Evolutionary conservation across 345 rosid species (phyloP).

Genomic region (Turnera subulata): DNA sequence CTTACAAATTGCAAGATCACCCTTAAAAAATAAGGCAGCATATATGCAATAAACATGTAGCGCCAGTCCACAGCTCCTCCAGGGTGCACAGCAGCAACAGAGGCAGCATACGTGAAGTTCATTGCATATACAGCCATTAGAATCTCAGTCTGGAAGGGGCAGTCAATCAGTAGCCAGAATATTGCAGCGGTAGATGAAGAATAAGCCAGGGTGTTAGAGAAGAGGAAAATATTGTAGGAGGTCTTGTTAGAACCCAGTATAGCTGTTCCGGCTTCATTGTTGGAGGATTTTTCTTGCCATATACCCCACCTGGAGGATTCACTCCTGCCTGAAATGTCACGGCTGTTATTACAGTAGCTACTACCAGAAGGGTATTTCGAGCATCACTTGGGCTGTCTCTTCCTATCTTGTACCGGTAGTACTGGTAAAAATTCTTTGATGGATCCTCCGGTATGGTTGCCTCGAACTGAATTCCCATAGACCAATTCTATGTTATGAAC

Average conservation of each 20-base stretch:
- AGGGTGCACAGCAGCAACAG: background rate
- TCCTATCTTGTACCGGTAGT: background rate
- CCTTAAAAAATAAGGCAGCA: background rate
- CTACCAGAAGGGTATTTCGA: constrained; percentile 8
- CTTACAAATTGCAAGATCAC: background rate
- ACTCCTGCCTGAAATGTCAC: constrained; percentile 27
- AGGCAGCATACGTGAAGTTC: background rate
- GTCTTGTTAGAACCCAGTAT: background rate
- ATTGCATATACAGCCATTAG: background rate
- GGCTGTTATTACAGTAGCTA: constrained; percentile 9
- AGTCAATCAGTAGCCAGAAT: background rate
- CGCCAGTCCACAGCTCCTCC: background rate
- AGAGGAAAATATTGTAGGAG: background rate
- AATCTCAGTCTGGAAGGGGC: background rate
- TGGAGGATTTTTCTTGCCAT: constrained; percentile 18
- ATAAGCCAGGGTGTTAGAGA: background rate
- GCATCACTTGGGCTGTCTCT: constrained; percentile 16
- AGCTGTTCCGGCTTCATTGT: background rate
- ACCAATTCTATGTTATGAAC: no score
- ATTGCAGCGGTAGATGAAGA: background rate
- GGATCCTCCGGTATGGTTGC: background rate
- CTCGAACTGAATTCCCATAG: no score
- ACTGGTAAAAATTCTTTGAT: background rate
- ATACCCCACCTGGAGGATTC: constrained; percentile 20
- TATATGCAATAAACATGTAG: background rate